These are phyloP conservation scores for Thermomyces lanuginosus DNA, from an alignment of 2,329 filamentous ascomycete species.

Conservation along the genomic window DNA sequence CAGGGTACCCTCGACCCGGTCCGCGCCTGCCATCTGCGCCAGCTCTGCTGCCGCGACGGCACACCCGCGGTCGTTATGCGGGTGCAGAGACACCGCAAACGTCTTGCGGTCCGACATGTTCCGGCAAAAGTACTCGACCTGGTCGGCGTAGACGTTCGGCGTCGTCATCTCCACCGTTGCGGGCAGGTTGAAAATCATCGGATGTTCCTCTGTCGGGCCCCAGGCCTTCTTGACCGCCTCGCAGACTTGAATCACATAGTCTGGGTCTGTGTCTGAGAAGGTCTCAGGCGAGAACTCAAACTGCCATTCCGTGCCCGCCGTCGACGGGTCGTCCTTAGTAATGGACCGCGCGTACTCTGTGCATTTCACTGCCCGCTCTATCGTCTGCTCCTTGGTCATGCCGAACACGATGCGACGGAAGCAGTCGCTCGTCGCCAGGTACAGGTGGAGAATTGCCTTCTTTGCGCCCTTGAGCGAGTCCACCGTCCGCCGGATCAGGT, in stretches of 20 bases:
- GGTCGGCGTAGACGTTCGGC: conserved; percentile 88
- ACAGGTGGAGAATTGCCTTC: conserved; percentile 89
- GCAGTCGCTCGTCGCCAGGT: conserved; percentile 88
- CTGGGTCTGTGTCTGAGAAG: conserved; percentile 79
- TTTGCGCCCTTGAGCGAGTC: conserved; percentile 78
- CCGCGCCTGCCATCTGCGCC: conserved; percentile 89
- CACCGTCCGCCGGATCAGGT: conserved; percentile 78
- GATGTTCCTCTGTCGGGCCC: conserved; percentile 61
- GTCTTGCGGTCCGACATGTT: conserved; percentile 74
- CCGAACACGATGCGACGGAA: conserved; percentile 85
- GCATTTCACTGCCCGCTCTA: conserved; percentile 71
- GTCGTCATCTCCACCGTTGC: conserved; percentile 92
- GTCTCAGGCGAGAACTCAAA: conserved; percentile 38
- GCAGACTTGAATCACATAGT: conserved; percentile 70
- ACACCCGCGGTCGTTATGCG: conserved; percentile 87
- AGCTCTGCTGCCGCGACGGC: conserved; percentile 80
- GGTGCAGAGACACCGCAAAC: conserved; percentile 76
- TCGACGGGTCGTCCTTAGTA: conserved; percentile 58
- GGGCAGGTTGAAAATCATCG: conserved; percentile 92
- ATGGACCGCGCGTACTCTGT: conserved; percentile 73
- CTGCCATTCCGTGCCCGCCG: conserved; percentile 40
- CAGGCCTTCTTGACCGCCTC: conserved; percentile 89
- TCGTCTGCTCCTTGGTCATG: conserved; percentile 64
- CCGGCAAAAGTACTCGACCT: conserved; percentile 88
- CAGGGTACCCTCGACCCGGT: conserved; percentile 83